Conservation (phyloP, 495 filamentous ascomycete genomes). For the Penicillium steckii region DNA sequence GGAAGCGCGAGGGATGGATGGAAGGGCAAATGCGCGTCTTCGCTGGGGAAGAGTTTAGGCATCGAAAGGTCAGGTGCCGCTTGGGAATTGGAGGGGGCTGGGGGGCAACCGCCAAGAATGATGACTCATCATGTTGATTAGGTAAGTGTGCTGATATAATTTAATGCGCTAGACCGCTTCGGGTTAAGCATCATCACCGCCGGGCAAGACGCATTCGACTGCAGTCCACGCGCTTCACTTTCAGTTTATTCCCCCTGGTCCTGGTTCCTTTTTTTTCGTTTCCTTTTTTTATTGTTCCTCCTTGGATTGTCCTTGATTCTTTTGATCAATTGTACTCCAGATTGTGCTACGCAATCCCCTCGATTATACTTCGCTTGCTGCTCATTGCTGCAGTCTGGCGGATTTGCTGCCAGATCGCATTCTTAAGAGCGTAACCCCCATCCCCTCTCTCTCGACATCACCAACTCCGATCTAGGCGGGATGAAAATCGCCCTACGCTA, state of each 20-base stretch:
- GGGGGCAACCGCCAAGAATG: slow-evolving; percentile 8
- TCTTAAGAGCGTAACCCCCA: slow-evolving; percentile 21
- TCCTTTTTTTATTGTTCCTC: background rate
- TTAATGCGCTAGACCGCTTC: background rate
- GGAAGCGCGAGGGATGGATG: slow-evolving; percentile 20
- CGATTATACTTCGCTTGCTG: slow-evolving; percentile 1
- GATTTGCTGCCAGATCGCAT: slow-evolving; percentile 35
- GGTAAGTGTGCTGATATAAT: background rate
- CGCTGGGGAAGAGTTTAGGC: slow-evolving; percentile 30
- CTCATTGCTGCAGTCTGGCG: slow-evolving; percentile 8
- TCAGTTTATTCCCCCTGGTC: background rate
- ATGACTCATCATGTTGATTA: background rate
- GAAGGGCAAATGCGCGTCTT: slow-evolving; percentile 26
- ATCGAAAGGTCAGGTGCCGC: slow-evolving; percentile 16
- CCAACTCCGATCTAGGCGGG: slow-evolving; percentile 24
- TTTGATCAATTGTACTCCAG: background rate
- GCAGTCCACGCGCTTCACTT: background rate
- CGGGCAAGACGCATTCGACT: slow-evolving; percentile 15
- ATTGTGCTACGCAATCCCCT: too few relatives aligned
- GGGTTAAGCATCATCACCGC: slow-evolving; percentile 36
- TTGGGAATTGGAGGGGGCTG: slow-evolving; percentile 24
- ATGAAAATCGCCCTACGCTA: slow-evolving; percentile 30
- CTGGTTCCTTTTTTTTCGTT: background rate
- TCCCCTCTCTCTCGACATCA: slow-evolving; percentile 5
- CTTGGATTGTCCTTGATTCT: background rate